A percentile compares a stretch with the other conserved stretches of the same genome.
Conservation (phyloP, 73 alveolate genomes). For the Breviolum minutum region DNA sequence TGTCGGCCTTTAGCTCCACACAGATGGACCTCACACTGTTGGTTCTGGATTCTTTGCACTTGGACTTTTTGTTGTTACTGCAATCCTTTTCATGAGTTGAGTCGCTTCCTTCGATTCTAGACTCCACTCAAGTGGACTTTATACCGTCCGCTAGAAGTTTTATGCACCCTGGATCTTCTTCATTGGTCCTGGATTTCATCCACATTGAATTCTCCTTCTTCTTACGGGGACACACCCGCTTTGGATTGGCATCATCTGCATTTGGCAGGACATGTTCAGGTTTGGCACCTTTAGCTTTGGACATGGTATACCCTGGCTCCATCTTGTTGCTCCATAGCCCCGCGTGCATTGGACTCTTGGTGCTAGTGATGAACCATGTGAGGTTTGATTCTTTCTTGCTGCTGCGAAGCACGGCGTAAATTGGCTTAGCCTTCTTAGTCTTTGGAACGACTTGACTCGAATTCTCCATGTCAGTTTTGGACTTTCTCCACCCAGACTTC, state of each 20-base stretch:
- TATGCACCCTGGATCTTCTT: conserved; percentile 6
- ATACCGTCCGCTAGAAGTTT: neutral
- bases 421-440: neutral
- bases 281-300: neutral
- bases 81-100: neutral
- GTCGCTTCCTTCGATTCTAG: neutral
- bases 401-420: conserved; percentile 24
- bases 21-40: neutral
- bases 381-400: neutral
- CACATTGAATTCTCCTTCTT: neutral
- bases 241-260: neutral
- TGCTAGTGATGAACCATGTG: neutral
- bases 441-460: conserved; percentile 21
- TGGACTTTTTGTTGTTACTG: neutral
- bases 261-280: neutral
- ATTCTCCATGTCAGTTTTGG: neutral
- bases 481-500: conserved; percentile 29
- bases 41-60: neutral
- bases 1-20: neutral
- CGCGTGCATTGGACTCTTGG: neutral
- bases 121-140: neutral
- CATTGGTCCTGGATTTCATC: neutral
- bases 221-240: neutral
- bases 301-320: neutral
- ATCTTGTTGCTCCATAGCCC: neutral